phyloP scores from a whole-genome alignment of 805 yeast species.

The Danielia oregonensis region DNA sequence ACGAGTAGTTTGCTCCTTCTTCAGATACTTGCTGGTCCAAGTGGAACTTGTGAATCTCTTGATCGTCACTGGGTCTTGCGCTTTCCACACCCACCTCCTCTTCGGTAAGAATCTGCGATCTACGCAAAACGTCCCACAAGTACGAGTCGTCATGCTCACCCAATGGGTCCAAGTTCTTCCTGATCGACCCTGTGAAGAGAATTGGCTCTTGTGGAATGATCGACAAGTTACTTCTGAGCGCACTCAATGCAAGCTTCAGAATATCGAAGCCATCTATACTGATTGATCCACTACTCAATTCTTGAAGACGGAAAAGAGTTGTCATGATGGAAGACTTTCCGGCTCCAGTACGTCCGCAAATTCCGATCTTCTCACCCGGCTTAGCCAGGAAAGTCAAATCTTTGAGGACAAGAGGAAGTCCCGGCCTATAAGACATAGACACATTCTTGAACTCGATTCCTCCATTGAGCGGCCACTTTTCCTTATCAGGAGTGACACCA shows the following conservation, averaged over 20 bases:
- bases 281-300: constrained; percentile 46
- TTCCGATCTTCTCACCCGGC: constrained; percentile 70
- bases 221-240: constrained; percentile 53
- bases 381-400: constrained; percentile 40
- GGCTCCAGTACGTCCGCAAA: constrained; percentile 90
- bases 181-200: constrained; percentile 53
- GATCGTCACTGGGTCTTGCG: no score
- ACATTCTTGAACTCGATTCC: no score
- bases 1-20: constrained; percentile 65
- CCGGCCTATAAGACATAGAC: no score
- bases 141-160: constrained; percentile 44
- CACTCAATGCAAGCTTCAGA: constrained; percentile 46
- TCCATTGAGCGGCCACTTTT: no score
- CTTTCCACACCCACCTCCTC: constrained; percentile 48
- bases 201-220: constrained; percentile 75
- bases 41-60: constrained; percentile 49
- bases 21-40: constrained; percentile 59
- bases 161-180: constrained; percentile 64
- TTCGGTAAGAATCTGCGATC: no score
- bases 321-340: constrained; percentile 72
- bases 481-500: no score
- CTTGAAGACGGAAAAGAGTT: constrained; percentile 55
- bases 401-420: constrained; percentile 46
- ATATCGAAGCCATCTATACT: constrained; percentile 57
- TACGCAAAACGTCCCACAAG: constrained; percentile 59